phyloP scores from a whole-genome alignment of 2,329 filamentous ascomycete species.

The Diaporthe helianthi region DNA sequence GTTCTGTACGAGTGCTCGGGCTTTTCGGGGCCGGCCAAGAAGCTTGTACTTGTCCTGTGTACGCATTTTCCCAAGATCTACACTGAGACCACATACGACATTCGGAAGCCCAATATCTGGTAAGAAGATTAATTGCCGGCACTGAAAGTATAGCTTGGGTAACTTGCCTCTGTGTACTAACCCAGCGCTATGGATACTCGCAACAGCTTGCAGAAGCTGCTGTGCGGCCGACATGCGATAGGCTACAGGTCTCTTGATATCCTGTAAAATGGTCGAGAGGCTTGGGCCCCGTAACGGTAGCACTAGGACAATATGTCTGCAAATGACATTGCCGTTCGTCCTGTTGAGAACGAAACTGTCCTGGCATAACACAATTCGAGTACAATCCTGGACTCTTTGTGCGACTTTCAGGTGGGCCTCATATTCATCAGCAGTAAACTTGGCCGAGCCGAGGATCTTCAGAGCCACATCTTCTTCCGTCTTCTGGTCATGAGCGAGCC shows the following conservation, averaged over 20 bases:
- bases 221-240: not conserved
- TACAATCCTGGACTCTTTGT: not conserved
- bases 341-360: not conserved
- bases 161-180: conserved; percentile 6
- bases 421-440: not conserved
- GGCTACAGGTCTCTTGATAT: not conserved
- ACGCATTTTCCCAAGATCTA: not conserved
- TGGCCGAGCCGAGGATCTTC: not conserved
- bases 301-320: not conserved
- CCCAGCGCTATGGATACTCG: not conserved
- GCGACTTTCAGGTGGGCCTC: not conserved
- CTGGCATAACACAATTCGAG: not conserved
- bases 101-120: conserved; percentile 4
- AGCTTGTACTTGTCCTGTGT: conserved; percentile 2
- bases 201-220: not conserved
- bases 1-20: not conserved
- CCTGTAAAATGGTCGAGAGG: not conserved
- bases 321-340: not conserved
- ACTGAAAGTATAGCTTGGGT: not conserved
- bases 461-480: not conserved
- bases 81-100: conserved; percentile 1
- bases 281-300: conserved; percentile 1
- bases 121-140: not conserved
- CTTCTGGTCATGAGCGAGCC: not conserved
- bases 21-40: not conserved